Evolutionary conservation across 2,329 filamentous ascomycete species (phyloP), one percentile per base, ranked within the genome.

Genomic region (Arthroderma sp.): DNA sequence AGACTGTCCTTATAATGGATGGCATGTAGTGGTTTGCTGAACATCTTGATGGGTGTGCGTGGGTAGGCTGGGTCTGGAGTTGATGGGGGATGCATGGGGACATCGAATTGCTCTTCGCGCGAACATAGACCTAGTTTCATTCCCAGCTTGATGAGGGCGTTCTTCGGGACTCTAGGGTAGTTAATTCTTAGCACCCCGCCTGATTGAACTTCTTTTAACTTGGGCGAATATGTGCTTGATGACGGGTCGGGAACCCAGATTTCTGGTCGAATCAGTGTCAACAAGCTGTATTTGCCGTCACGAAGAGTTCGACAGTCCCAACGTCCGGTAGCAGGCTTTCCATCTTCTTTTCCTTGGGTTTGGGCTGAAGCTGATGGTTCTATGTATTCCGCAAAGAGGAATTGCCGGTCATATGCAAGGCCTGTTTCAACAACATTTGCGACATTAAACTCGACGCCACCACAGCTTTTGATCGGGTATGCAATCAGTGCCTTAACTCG

Each of bases 391-490:
- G 83, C 86, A 58, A 95, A 85, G 40, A 78, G 81, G 67, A 87
- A 94, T 53, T 89, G 75, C 4, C 86, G 77, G 63, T 95, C 87
- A 61, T 82, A 83, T 58, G 81, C 75, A 46, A 94, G 70, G 2
- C 87, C 86, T 2, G 76, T 77, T 4, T 76, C 67, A 38, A 85
- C 64, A 10, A 91, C 72, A 44, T 76, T 73, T 48, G 75, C 76
- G 49, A 72, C 66, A 42, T 74, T 65, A 39, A 94, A 63, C 63
- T 91, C 85, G 44, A 94, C 78, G 29, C 82, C 83, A 45, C 68
- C 70, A 60, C 86, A 94, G 46, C 83, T 85, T 65, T 93, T 89
- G 60, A 94, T 66, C 1, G 88, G 87, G 61, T 91, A 89, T 48
- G 87, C 74, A 65, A 80, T 81, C 42, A 94, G 68, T 45, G 82